phyloP scores from a whole-genome alignment of 2,329 filamentous ascomycete species.

The Davidsoniella neocaledoniae region DNA sequence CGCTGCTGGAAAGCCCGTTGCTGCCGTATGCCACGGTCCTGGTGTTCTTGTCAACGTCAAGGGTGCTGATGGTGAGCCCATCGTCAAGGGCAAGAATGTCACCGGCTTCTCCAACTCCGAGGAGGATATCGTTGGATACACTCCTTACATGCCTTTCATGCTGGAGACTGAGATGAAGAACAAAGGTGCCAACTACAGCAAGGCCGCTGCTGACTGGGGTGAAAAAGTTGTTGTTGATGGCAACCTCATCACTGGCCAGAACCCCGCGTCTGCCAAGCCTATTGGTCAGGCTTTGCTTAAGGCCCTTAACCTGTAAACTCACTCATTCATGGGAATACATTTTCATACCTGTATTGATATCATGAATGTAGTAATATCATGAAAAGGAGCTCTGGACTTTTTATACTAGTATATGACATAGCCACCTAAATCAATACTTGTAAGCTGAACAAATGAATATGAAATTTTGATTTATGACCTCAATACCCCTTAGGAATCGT shows the following conservation, averaged over 20 bases:
- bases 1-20: conserved; percentile 41
- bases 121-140: conserved; percentile 29
- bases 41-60: conserved; percentile 43
- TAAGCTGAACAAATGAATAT: too few species aligned
- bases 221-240: conserved; percentile 34
- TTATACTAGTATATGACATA: too few species aligned
- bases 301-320: conserved; percentile 20
- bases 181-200: conserved; percentile 37
- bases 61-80: conserved; percentile 29
- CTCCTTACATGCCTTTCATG: conserved; percentile 38
- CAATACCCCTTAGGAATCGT: too few species aligned
- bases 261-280: conserved; percentile 33
- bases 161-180: conserved; percentile 37
- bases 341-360: background rate
- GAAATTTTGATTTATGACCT: too few species aligned
- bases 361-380: too few species aligned
- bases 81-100: conserved; percentile 39
- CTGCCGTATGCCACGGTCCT: conserved; percentile 54
- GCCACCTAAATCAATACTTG: too few species aligned
- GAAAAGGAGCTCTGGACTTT: too few species aligned
- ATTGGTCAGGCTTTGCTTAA: conserved; percentile 35
- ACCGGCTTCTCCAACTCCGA: conserved; percentile 48
- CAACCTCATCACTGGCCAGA: conserved; percentile 40
- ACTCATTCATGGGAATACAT: background rate
- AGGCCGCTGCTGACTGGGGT: conserved; percentile 33